Evolutionary conservation across 2,329 filamentous ascomycete species (phyloP).

Genomic region (Penicillium vulpinum): DNA sequence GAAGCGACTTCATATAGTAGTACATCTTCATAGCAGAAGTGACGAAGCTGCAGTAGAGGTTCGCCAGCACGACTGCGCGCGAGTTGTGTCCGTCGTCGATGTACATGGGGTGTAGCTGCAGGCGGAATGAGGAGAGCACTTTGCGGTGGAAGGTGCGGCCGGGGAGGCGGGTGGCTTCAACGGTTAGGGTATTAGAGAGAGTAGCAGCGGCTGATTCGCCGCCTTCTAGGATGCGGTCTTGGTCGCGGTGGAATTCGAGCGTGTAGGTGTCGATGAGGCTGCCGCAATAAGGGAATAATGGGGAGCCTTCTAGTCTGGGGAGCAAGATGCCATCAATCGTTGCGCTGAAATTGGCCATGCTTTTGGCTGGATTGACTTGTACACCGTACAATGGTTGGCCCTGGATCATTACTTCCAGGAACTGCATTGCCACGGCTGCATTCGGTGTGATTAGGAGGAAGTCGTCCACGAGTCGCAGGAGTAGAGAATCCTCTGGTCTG

Average conservation of each 20-base stretch:
- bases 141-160: constrained; percentile 81
- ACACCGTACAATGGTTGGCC: constrained; percentile 82
- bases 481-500: constrained; percentile 58
- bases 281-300: constrained; percentile 83
- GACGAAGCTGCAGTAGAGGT: constrained; percentile 71
- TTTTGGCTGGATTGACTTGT: constrained; percentile 73
- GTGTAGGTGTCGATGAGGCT: constrained; percentile 71
- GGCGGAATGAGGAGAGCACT: constrained; percentile 71
- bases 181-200: constrained; percentile 71
- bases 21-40: constrained; percentile 77
- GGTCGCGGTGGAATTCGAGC: constrained; percentile 72
- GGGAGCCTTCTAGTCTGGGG: constrained; percentile 48
- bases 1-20: constrained; percentile 62
- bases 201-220: constrained; percentile 54
- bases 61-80: constrained; percentile 65
- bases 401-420: constrained; percentile 76
- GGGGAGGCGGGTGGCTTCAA: constrained; percentile 70
- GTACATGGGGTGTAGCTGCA: constrained; percentile 68
- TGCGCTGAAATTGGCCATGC: constrained; percentile 78
- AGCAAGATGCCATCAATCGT: constrained; percentile 56
- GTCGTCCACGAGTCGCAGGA: constrained; percentile 86
- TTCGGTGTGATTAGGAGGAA: constrained; percentile 84
- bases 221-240: constrained; percentile 50
- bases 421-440: constrained; percentile 64
- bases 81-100: constrained; percentile 69